phyloP scores from a whole-genome alignment of 2,329 filamentous ascomycete genomes.

The Leptosphaerulina australis region DNA sequence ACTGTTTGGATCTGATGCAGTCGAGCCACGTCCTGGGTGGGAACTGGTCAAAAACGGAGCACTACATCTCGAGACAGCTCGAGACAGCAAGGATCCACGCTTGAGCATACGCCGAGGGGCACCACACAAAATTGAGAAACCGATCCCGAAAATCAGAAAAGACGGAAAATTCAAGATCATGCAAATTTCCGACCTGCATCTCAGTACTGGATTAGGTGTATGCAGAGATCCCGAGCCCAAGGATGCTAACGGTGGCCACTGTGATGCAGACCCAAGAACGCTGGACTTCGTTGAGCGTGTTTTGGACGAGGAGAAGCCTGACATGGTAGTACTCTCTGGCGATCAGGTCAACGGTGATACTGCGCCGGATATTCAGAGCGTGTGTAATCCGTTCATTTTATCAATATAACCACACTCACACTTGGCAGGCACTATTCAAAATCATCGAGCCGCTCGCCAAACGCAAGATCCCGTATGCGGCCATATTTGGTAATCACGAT shows the following conservation, averaged over 20 bases:
- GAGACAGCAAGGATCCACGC: slow-evolving; percentile 70
- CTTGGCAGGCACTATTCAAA: slow-evolving; percentile 81
- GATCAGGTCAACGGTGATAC: slow-evolving; percentile 97
- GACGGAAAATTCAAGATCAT: slow-evolving; percentile 97
- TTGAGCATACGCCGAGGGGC: slow-evolving; percentile 78
- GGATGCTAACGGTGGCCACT: slow-evolving; percentile 73
- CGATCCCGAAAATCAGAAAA: slow-evolving; percentile 77
- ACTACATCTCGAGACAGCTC: slow-evolving; percentile 69
- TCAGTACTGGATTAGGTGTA: slow-evolving; percentile 84
- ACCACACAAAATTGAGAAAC: slow-evolving; percentile 68
- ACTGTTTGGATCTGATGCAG: slow-evolving; percentile 87
- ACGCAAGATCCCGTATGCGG: slow-evolving; percentile 87
- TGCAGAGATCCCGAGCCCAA: slow-evolving; percentile 88
- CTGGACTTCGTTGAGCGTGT: slow-evolving; percentile 85
- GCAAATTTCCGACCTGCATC: slow-evolving; percentile 91
- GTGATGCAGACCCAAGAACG: slow-evolving; percentile 89
- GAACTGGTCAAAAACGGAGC: slow-evolving; percentile 68
- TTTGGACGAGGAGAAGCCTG: slow-evolving; percentile 90
- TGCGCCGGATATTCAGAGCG: slow-evolving; percentile 85
- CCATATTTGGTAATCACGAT: slow-evolving; percentile 97
- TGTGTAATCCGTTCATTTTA: slow-evolving; percentile 49
- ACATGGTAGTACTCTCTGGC: slow-evolving; percentile 88
- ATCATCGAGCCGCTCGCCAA: slow-evolving; percentile 82
- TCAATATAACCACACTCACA: slow-evolving; percentile 18
- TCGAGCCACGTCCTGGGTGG: slow-evolving; percentile 89